Base-by-base conservation (phyloP, 2,329 filamentous ascomycete species). In the Dactylellina parvicollis region DNA sequence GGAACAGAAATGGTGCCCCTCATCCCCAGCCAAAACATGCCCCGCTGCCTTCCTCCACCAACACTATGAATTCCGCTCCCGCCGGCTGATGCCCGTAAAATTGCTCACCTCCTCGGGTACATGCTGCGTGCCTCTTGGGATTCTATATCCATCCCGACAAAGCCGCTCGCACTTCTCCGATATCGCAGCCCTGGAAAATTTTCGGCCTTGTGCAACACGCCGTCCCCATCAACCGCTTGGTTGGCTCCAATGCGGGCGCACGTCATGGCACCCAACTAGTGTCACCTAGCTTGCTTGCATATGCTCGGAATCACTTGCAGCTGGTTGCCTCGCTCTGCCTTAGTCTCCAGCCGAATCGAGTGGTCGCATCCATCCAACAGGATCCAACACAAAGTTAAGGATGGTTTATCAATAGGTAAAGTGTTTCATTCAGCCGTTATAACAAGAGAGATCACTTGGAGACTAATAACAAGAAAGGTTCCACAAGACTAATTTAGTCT, bases 151-250 rank as follows among this genome's bases (percentile, higher is more conserved):
- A 47, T 50, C 46, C 57, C 57, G 47, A 61, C 46, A 26, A 42
- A 50, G 30, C 42, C 36, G 46, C 34, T 59, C 62, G 62, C 62
- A 42, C 30, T 34, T 59, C 52, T 52, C 62, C 62, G 62, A 67
- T 67, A 67, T 67, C 62, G 62, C 62, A 65, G 32, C 38, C 28
- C 40, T 26, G 28, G 40, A 65, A 67, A 59, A 42, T 67, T 67
- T 67, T 57, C 50, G 54, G 32, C 26, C n/a, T 16, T 44, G 30
- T 34, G 16, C 54, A 59, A 59, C 54, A 46, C 54, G 54, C 36
- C 54, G 54, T 24, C 26, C 10, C n/a, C n/a, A n/a, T n/a, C n/a
- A n/a, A n/a, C n/a, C n/a, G n/a, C n/a, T n/a, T n/a, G n/a, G n/a
- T 47, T 34, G 34, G 30, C 26, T 24, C 30, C 44, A 34, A 55